Conservation (phyloP, 1,139 yeast species). For the Trichomonascaceae sp. region DNA sequence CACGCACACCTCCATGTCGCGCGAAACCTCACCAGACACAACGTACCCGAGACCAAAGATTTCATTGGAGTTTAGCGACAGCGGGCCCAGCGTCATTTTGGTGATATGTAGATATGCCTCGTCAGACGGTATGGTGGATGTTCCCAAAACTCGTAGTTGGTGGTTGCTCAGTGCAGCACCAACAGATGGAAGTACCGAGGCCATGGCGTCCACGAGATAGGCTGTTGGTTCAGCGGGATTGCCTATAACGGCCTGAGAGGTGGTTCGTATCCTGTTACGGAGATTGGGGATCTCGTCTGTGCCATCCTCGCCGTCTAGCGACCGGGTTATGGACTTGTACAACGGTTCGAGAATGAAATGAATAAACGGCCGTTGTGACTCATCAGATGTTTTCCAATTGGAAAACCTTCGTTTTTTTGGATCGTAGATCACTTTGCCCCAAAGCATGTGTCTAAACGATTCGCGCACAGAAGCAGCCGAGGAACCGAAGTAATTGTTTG, state of each 20-base stretch:
- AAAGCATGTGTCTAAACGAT: constrained; percentile 37
- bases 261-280: no score
- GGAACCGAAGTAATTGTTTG: constrained; percentile 34
- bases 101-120: neutral
- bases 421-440: constrained; percentile 66
- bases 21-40: constrained; percentile 42
- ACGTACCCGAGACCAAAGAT: constrained; percentile 50
- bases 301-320: constrained; percentile 47
- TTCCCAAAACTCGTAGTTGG: no score
- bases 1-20: constrained; percentile 38
- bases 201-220: constrained; percentile 43
- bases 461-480: neutral
- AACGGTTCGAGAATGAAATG: constrained; percentile 65
- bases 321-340: constrained; percentile 56
- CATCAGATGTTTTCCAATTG: constrained; percentile 17
- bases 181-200: constrained; percentile 24
- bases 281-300: constrained; percentile 29
- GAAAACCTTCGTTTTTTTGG: constrained; percentile 34
- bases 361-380: constrained; percentile 42
- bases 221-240: constrained; percentile 39
- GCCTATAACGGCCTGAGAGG: constrained; percentile 21
- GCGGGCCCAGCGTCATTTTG: neutral
- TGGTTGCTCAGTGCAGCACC: neutral
- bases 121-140: neutral
- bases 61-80: constrained; percentile 3